phyloP scores from a whole-genome alignment of 805 yeast species.

The fission yeast (Schizosaccharomyces pombe) region ASM294v3 CU329670.1:1259501-1260000 shows the following conservation, averaged over 20 bases:
- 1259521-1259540: background rate
- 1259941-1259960: background rate
- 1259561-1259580: background rate
- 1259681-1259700: background rate
- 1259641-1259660: background rate
- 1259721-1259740: background rate
- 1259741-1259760: background rate
- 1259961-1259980: background rate
- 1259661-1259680: background rate
- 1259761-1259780: background rate
- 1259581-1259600: background rate
- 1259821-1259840: background rate
- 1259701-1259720: background rate
- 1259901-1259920: background rate
- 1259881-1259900: background rate
- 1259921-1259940: background rate
- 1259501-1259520: background rate
- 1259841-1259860: background rate
- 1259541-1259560: background rate
- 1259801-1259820: background rate
- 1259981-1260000: background rate
- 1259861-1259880: background rate
- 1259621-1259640: background rate
- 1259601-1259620: background rate
- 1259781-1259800: background rate